phyloP scores from a whole-genome alignment of 2,329 filamentous ascomycete genomes.

The Ascochyta rabiei region DNA sequence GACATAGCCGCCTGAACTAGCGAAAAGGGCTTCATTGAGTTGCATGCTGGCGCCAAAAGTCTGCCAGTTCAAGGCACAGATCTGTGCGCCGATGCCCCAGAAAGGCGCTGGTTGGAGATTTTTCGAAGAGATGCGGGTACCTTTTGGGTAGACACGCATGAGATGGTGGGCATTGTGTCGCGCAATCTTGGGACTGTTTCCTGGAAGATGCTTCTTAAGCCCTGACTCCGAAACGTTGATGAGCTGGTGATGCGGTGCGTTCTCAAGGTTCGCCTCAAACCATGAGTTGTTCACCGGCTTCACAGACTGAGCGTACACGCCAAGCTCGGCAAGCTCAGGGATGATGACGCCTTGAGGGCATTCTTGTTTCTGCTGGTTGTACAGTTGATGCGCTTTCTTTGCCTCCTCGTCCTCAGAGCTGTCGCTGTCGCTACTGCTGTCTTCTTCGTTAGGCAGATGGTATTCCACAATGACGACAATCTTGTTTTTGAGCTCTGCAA shows the following conservation, averaged over 20 bases:
- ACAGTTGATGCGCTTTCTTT: conserved; percentile 59
- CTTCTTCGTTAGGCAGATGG: conserved; percentile 61
- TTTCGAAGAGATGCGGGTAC: conserved; percentile 69
- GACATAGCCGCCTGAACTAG: conserved; percentile 68
- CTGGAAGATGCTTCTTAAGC: conserved; percentile 59
- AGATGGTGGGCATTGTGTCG: conserved; percentile 68
- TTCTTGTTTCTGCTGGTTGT: conserved; percentile 60
- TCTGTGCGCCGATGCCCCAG: conserved; percentile 71
- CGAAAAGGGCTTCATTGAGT: conserved; percentile 71
- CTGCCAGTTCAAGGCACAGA: conserved; percentile 74
- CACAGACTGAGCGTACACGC: conserved; percentile 73
- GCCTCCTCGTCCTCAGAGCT: conserved; percentile 51
- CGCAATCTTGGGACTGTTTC: conserved; percentile 57
- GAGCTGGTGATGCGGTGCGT: conserved; percentile 66
- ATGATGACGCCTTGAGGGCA: conserved; percentile 60
- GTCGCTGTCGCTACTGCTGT: conserved; percentile 44
- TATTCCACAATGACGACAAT: conserved; percentile 73
- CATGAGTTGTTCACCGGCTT: conserved; percentile 71
- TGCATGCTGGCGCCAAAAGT: conserved; percentile 70
- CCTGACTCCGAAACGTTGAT: conserved; percentile 73
- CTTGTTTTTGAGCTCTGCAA: conserved; percentile 66
- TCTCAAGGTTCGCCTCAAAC: conserved; percentile 59
- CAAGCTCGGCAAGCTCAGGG: conserved; percentile 68
- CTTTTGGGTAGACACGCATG: conserved; percentile 75
- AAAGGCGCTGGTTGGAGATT: conserved; percentile 69